phyloP scores from a whole-genome alignment of 306 rosid genomes.

The Dryas alaskensis region DNA sequence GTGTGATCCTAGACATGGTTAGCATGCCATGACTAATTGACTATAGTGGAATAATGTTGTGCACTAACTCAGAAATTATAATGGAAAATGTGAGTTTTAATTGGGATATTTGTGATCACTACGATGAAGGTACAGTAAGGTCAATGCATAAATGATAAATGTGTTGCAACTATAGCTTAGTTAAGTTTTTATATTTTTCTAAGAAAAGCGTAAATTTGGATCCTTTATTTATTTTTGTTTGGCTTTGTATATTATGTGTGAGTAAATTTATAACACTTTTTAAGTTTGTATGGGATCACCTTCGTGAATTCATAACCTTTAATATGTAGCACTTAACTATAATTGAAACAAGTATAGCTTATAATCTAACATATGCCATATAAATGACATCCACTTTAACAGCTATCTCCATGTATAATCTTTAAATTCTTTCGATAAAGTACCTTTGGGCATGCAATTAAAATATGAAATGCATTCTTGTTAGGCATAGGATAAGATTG shows the following conservation, averaged over 20 bases:
- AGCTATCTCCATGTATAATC: neutral
- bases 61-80: conserved; percentile 2
- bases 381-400: conserved; percentile 16
- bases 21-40: neutral
- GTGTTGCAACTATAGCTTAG: too few relatives aligned
- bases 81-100: neutral
- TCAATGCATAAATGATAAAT: neutral
- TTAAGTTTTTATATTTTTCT: too few relatives aligned
- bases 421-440: neutral
- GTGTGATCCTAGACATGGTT: neutral
- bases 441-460: neutral
- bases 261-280: too few relatives aligned
- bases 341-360: too few relatives aligned
- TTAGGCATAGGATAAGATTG: neutral
- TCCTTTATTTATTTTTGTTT: too few relatives aligned
- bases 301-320: too few relatives aligned
- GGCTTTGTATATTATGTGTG: too few relatives aligned
- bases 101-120: conserved; percentile 1
- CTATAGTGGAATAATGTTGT: neutral
- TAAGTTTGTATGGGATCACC: too few relatives aligned
- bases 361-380: neutral
- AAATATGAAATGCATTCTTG: conserved; percentile 4
- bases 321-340: too few relatives aligned
- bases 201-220: too few relatives aligned
- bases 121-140: neutral